Base-by-base conservation (phyloP, 306 rosid genomes). In the Albizia julibrissin region DNA sequence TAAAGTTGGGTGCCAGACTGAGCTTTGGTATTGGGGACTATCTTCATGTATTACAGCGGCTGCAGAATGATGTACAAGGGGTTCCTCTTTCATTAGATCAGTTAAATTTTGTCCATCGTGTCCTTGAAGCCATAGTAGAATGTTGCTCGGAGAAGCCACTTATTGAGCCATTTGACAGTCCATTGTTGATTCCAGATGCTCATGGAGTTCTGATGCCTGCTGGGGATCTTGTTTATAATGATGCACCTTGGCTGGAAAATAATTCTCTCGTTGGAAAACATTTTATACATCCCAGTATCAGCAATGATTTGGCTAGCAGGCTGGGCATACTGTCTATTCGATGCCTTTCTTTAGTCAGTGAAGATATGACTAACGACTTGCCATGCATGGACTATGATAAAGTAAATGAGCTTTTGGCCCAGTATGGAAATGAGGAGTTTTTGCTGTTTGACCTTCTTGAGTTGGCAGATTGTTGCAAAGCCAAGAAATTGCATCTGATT, bases 381-480 rank as follows among this genome's bases (percentile, higher is more conserved):
- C 95, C 97, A 8, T 95, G 98, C 93, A 91, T 95, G 99, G 97
- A 89, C 77, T 85, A 86, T 81, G 86, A 91, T 77, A 93, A 90
- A 91, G 91, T 95, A 76, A 89, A 85, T 43, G 99, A 95, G 79
- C 95, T 95, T 83, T 84, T 91, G 89, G 81, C 85, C 31, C 80
- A 83, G 82, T 92, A 91, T 75, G 99, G 98, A 81, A 89, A 89
- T 87, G 86, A 67, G 39, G 97, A 95, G 75, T 89, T 87, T 83
- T 79, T 95, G 87, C 76, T 93, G 78, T 95, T 93, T 84, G 99
- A 95, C 87, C 95, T 95, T 80, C 94, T 95, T 81, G 99, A 95
- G 89, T 88, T 95, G 87, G 99, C 99, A 81, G 99, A 95, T 86
- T 90, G 98, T 87, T 95, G 99, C 90, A 87, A 89, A 71, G 94